Conservation (phyloP, 179 eudicot genomes). For the Spinacia oleracea region DNA sequence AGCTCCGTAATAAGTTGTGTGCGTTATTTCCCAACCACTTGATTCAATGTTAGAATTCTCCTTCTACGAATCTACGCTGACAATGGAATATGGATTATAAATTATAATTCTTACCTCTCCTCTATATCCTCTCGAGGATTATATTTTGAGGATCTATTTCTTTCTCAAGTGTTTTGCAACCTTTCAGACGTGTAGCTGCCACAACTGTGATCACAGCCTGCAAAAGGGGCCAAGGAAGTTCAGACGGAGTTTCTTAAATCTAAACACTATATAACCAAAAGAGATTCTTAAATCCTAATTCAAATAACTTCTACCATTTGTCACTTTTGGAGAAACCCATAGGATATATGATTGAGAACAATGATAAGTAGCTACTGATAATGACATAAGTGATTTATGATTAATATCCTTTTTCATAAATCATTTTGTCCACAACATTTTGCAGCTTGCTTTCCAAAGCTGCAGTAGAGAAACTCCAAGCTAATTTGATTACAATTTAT, state of each 20-base stretch:
- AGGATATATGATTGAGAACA: not conserved
- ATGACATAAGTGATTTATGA: not conserved
- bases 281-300: not conserved
- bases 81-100: not conserved
- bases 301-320: not conserved
- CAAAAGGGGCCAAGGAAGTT: constrained; percentile 21
- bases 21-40: not conserved
- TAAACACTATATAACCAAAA: not conserved
- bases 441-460: no score
- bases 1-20: no score
- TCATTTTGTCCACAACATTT: no score
- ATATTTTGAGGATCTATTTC: constrained; percentile 88
- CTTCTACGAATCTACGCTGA: not conserved
- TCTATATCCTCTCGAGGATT: constrained; percentile 73
- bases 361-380: not conserved
- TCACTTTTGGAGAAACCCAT: not conserved
- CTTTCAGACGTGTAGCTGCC: constrained; percentile 77
- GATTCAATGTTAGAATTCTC: not conserved
- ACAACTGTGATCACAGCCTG: constrained; percentile 86
- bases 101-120: constrained; percentile 60
- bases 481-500: not conserved
- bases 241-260: not conserved
- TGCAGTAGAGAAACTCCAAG: no score
- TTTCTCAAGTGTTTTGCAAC: constrained; percentile 90
- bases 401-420: no score